Evolutionary conservation across 306 rosid species (phyloP).

Genomic region (Inga laurina): DNA sequence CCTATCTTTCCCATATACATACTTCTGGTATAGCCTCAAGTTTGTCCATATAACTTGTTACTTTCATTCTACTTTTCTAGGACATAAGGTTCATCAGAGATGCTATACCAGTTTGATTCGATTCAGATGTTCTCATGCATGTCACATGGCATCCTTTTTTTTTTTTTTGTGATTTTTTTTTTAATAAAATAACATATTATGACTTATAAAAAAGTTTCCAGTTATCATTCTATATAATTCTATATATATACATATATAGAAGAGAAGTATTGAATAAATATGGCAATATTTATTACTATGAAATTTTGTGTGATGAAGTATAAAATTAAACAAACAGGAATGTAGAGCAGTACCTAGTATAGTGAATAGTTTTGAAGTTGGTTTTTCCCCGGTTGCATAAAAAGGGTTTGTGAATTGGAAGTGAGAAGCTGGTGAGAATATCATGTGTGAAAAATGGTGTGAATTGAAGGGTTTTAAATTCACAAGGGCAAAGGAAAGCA

Average conservation of each 20-base stretch:
- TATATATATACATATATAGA: too few species aligned
- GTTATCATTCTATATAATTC: too few species aligned
- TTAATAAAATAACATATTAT: too few species aligned
- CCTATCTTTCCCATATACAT: neutral
- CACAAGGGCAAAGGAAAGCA: neutral
- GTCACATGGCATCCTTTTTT: neutral
- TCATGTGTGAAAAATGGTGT: neutral
- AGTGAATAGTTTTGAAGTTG: neutral
- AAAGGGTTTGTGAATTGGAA: neutral
- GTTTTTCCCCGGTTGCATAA: neutral
- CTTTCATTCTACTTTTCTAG: neutral
- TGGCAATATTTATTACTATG: too few species aligned
- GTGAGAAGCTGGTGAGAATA: neutral
- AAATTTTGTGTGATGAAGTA: too few species aligned
- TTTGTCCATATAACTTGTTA: conserved; percentile 27
- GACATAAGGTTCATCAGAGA: neutral
- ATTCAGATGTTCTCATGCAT: neutral
- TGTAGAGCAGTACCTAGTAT: neutral
- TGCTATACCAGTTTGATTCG: neutral
- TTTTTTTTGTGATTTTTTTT: neutral
- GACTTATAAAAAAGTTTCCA: neutral
- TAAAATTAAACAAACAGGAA: neutral
- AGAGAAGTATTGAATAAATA: neutral
- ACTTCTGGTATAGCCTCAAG: conserved; percentile 26
- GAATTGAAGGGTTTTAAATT: neutral